phyloP scores from a whole-genome alignment of 805 yeast genomes.

The Cyberlindnera xylosilytica region DNA sequence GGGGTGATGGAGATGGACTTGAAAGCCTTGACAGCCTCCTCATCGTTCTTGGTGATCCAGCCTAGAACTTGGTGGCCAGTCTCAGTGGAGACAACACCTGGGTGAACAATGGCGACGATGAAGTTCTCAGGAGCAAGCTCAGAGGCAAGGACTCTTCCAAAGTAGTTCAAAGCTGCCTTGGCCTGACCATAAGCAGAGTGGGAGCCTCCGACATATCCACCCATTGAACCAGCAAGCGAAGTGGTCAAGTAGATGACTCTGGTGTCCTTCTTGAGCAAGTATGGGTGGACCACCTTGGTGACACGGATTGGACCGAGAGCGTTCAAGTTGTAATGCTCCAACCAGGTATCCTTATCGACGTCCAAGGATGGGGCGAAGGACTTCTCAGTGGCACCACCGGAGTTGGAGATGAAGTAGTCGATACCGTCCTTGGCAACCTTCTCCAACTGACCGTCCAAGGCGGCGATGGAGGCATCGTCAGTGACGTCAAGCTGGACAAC shows the following conservation, averaged over 20 bases:
- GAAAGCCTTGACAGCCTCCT: not conserved
- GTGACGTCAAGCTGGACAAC: not conserved
- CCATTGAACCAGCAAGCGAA: not conserved
- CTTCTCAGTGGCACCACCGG: not conserved
- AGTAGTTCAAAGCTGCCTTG: not conserved
- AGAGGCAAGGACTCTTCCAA: not conserved
- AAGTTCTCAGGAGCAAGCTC: not conserved
- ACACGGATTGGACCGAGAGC: slow-evolving; percentile 6
- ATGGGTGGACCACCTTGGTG: not conserved
- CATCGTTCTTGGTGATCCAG: not conserved
- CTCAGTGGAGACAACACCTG: not conserved
- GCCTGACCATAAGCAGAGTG: not conserved
- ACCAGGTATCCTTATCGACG: not conserved
- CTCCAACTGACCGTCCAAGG: not conserved
- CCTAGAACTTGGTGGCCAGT: not conserved
- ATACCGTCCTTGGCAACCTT: not conserved
- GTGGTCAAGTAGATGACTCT: too few species aligned
- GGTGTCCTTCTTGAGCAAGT: slow-evolving; percentile 1
- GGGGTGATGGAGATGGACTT: not conserved
- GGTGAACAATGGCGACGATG: not conserved
- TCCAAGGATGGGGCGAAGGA: not conserved
- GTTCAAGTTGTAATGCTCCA: slow-evolving; percentile 6
- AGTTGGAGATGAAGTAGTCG: not conserved
- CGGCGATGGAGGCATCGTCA: not conserved
- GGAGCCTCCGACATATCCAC: not conserved